These are phyloP conservation scores for Geoglossum cookeanum DNA, from an alignment of 2,329 filamentous ascomycete species.

Conservation along the genomic window DNA sequence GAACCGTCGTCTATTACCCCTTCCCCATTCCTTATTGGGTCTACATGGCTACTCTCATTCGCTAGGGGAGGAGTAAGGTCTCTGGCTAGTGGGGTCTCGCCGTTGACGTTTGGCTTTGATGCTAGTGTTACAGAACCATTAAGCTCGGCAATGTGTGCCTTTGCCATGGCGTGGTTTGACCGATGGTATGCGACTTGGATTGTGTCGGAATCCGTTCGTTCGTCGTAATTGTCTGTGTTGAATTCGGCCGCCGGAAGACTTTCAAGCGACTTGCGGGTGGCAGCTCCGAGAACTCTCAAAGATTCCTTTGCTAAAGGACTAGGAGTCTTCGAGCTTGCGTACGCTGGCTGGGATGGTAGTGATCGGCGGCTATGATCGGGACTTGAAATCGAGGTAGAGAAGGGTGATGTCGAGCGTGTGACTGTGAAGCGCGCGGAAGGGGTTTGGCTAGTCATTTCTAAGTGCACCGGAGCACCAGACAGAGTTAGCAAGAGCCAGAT, in stretches of 20 bases:
- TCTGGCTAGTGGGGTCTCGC: not conserved
- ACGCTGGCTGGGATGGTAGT: not conserved
- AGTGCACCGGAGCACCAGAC: not conserved
- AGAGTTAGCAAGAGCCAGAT: not conserved
- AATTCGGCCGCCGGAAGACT: not conserved
- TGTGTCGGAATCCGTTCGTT: not conserved
- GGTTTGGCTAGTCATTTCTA: not conserved
- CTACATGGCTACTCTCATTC: not conserved
- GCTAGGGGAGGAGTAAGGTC: not conserved
- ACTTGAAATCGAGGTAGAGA: not conserved
- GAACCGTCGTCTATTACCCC: slow-evolving; percentile 48
- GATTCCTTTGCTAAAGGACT: not conserved
- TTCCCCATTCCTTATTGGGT: not conserved
- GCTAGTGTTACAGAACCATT: not conserved
- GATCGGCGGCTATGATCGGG: not conserved
- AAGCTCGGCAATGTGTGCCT: not conserved
- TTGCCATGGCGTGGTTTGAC: not conserved
- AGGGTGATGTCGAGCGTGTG: not conserved
- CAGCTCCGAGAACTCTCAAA: not conserved
- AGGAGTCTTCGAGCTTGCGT: not conserved
- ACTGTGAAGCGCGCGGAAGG: not conserved
- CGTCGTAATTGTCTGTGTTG: not conserved
- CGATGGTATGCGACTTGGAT: slow-evolving; percentile 2
- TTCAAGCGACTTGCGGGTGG: not conserved
- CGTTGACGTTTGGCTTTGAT: not conserved